phyloP scores from a whole-genome alignment of 129 eudicot genomes.

The Gnaphalium uliginosum region DNA sequence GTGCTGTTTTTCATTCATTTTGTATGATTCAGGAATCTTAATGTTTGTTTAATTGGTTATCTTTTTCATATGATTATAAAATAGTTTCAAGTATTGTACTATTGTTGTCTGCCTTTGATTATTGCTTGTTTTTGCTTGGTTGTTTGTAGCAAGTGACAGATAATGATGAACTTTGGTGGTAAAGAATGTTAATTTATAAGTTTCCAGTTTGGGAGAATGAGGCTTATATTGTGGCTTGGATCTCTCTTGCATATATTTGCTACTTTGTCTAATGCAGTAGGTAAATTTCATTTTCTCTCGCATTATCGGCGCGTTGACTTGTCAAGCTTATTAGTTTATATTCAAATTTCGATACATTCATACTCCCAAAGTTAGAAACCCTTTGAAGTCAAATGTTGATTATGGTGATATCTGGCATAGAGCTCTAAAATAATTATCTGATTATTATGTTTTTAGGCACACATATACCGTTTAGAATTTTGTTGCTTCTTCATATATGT shows the following conservation, averaged over 20 bases:
- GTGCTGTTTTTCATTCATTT: slow-evolving; percentile 17
- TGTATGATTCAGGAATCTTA: background rate
- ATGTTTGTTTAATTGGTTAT: slow-evolving; percentile 7
- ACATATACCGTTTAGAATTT: too few relatives aligned
- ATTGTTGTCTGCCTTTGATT: background rate
- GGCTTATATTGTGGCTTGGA: slow-evolving; percentile 50
- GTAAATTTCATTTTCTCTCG: slow-evolving; percentile 29
- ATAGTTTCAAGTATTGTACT: background rate
- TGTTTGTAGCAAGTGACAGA: slow-evolving; percentile 16
- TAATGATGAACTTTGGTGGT: slow-evolving; percentile 25
- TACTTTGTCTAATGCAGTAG: slow-evolving; percentile 34
- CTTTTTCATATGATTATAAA: background rate
- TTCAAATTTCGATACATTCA: background rate
- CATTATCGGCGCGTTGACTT: slow-evolving; percentile 14
- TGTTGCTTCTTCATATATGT: background rate
- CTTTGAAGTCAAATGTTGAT: background rate
- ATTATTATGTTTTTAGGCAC: background rate
- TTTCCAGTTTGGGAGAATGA: slow-evolving; percentile 41
- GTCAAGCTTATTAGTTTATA: slow-evolving; percentile 12
- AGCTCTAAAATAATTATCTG: slow-evolving; percentile 1
- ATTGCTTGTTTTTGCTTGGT: slow-evolving; percentile 2
- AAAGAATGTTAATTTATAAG: slow-evolving; percentile 18
- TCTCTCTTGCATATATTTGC: slow-evolving; percentile 41
- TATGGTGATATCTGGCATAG: background rate
- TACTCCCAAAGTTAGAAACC: background rate